A percentile compares a stretch with the other conserved stretches of the same genome.
Conservation (phyloP, 345 rosid genomes). For the Euclidium syriacum region DNA sequence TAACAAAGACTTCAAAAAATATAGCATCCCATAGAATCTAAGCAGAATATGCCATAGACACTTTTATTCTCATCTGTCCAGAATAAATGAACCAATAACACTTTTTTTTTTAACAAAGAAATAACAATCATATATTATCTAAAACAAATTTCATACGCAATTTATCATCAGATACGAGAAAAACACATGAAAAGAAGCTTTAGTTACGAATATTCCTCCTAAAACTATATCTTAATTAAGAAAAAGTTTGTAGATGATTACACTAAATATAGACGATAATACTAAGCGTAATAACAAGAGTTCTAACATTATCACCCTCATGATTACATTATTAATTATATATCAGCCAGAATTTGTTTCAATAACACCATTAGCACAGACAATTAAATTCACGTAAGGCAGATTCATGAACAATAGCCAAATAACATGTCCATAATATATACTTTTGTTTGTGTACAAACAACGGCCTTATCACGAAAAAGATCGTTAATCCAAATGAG, state of each 20-base stretch:
- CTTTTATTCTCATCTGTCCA: conserved; percentile 3
- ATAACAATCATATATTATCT: too few species aligned
- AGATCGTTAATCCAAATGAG: too few species aligned
- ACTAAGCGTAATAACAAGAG: conserved; percentile 17
- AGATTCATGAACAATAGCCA: conserved; percentile 23
- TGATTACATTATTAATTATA: background rate
- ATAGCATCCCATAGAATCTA: conserved; percentile 1
- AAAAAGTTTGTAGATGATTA: conserved; percentile 27
- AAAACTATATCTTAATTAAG: conserved; percentile 6
- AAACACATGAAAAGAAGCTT: conserved; percentile 25
- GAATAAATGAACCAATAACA: background rate
- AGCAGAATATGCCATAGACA: conserved; percentile 25
- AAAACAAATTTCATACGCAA: conserved; percentile 13
- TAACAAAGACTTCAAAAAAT: background rate
- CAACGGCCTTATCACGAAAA: background rate
- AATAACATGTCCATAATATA: background rate
- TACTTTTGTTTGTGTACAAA: background rate
- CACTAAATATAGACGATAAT: conserved; percentile 9
- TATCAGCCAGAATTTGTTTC: too few species aligned
- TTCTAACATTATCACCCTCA: conserved; percentile 10
- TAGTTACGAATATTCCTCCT: conserved; percentile 15
- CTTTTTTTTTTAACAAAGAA: too few species aligned
- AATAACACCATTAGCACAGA: conserved; percentile 7
- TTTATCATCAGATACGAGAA: conserved; percentile 8
- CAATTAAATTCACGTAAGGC: background rate